These are phyloP conservation scores for Cryphonectria naterciae DNA, from an alignment of 2,329 filamentous ascomycete species.

Conservation along the genomic window DNA sequence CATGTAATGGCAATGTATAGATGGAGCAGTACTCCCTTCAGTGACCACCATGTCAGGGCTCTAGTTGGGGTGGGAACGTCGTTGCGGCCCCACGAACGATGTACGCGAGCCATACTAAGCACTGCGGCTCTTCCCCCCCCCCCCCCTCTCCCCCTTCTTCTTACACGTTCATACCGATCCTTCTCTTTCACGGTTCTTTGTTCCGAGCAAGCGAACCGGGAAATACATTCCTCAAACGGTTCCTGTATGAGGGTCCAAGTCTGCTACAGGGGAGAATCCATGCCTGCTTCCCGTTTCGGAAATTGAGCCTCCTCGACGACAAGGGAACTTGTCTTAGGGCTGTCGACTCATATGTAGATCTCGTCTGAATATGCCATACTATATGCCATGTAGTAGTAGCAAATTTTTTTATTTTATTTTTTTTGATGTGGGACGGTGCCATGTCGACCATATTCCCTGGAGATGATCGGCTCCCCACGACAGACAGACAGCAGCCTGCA, in stretches of 20 bases:
- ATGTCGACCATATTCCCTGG: neutral
- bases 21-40: neutral
- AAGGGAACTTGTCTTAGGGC: constrained; percentile 2
- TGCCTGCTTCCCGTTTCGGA: constrained; percentile 9
- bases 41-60: no score
- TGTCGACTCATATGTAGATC: neutral
- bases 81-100: neutral
- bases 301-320: constrained; percentile 22
- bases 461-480: neutral
- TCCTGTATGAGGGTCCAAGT: constrained; percentile 21
- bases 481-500: no score
- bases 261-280: constrained; percentile 20
- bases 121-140: neutral
- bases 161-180: neutral
- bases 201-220: constrained; percentile 8
- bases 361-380: neutral
- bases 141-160: no score
- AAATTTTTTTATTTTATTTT: no score
- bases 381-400: no score
- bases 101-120: neutral
- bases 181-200: neutral
- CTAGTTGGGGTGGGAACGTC: neutral
- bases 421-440: no score
- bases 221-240: constrained; percentile 19
- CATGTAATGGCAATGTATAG: neutral